Percentiles rank a stretch among this genome's conserved stretches.
phyloP scores from a whole-genome alignment of 2,329 filamentous ascomycete species.

The Dothistroma pini region DNA sequence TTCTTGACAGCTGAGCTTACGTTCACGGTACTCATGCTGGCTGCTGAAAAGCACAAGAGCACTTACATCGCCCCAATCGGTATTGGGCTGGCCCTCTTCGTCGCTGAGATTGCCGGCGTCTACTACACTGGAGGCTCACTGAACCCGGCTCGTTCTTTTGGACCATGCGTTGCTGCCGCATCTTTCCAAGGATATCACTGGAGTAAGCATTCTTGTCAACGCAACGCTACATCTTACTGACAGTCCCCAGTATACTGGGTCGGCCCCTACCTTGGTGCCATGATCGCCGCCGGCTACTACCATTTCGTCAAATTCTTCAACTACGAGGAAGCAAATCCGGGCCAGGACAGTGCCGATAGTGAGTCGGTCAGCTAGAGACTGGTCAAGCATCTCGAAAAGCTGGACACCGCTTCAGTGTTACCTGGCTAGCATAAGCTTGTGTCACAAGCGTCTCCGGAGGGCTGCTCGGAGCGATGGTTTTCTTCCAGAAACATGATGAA shows the following conservation, averaged over 20 bases:
- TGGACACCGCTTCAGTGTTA: not conserved
- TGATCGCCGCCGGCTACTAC: constrained; percentile 30
- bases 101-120: constrained; percentile 25
- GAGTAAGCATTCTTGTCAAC: constrained; percentile 13
- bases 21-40: constrained; percentile 36
- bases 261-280: constrained; percentile 6
- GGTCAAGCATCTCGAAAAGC: not conserved
- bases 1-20: constrained; percentile 32
- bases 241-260: not conserved
- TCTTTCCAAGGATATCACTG: constrained; percentile 32
- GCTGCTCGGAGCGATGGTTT: not conserved
- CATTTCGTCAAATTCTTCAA: constrained; percentile 33
- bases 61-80: constrained; percentile 31
- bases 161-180: constrained; percentile 30
- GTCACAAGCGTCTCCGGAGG: not conserved
- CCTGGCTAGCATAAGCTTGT: not conserved
- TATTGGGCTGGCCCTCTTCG: constrained; percentile 28
- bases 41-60: constrained; percentile 35
- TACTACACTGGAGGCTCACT: constrained; percentile 35
- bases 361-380: not conserved
- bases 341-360: constrained; percentile 15
- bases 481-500: not conserved
- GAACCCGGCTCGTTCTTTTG: constrained; percentile 37
- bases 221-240: not conserved
- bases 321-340: constrained; percentile 33